Evolutionary conservation across 805 yeast genomes (phyloP).

Genomic region (Pichia membranifaciens): DNA sequence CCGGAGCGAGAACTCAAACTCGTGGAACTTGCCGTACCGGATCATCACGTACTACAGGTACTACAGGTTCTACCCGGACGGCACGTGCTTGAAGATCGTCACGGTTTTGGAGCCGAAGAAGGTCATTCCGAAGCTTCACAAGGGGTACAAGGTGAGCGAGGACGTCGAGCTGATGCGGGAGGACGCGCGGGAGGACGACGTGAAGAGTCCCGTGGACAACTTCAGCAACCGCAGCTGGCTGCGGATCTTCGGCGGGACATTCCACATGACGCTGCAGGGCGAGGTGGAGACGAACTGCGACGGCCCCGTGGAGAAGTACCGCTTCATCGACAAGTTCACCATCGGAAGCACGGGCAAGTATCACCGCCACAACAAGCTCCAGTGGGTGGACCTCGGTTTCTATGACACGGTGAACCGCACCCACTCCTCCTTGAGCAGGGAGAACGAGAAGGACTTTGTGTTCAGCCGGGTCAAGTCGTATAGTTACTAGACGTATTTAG

Average conservation of each 20-base stretch:
- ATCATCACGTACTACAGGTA: conserved; percentile 87
- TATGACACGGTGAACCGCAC: conserved; percentile 23
- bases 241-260: conserved; percentile 45
- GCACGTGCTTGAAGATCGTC: conserved; percentile 62
- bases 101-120: conserved; percentile 65
- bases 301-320: conserved; percentile 56
- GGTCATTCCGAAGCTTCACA: conserved; percentile 53
- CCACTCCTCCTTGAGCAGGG: conserved; percentile 40
- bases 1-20: conserved; percentile 53
- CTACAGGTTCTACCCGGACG: conserved; percentile 73
- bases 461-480: conserved; percentile 55
- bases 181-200: conserved; percentile 7
- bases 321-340: conserved; percentile 56
- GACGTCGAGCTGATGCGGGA: conserved; percentile 20
- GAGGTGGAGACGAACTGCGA: conserved; percentile 43
- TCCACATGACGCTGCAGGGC: conserved; percentile 54
- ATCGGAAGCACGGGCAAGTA: conserved; percentile 53
- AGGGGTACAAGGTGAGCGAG: conserved; percentile 16
- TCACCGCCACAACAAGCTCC: conserved; percentile 59
- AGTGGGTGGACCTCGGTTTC: conserved; percentile 64
- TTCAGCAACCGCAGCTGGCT: conserved; percentile 18
- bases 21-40: conserved; percentile 72
- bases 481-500: conserved; percentile 4
- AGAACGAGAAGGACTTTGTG: conserved; percentile 73
- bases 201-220: conserved; percentile 5